Evolutionary conservation across 2,329 filamentous ascomycete genomes (phyloP).

Genomic region (Chalaropsis ovoidea): DNA sequence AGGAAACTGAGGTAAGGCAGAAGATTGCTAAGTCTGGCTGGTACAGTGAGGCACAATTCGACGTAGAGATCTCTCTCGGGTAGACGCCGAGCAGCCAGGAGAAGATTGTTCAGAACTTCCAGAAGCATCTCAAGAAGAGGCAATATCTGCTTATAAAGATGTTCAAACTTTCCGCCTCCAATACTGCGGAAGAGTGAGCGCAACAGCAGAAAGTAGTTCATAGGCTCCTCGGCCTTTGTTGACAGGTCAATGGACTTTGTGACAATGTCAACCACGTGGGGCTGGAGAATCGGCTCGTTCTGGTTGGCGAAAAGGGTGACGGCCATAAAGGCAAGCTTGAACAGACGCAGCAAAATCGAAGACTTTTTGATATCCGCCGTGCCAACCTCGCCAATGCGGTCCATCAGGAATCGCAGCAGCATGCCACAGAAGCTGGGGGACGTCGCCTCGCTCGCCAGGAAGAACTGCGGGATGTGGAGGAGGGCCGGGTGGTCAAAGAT

Average conservation of each 20-base stretch:
- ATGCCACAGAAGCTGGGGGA: slow-evolving; percentile 97
- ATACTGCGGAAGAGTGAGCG: slow-evolving; percentile 92
- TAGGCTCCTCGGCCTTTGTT: slow-evolving; percentile 89
- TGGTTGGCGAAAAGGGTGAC: slow-evolving; percentile 90
- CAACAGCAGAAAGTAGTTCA: slow-evolving; percentile 95
- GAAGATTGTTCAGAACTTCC: slow-evolving; percentile 89
- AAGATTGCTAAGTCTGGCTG: slow-evolving; percentile 84
- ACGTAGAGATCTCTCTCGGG: slow-evolving; percentile 92
- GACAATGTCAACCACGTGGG: slow-evolving; percentile 93
- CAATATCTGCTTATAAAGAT: slow-evolving; percentile 95
- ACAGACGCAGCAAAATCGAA: slow-evolving; percentile 82
- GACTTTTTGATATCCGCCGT: slow-evolving; percentile 86
- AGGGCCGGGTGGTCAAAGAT: slow-evolving; percentile 94
- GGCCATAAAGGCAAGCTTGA: slow-evolving; percentile 98
- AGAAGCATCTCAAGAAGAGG: slow-evolving; percentile 94
- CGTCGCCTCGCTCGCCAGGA: slow-evolving; percentile 95
- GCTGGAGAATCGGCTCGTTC: slow-evolving; percentile 90
- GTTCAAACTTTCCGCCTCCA: slow-evolving; percentile 91
- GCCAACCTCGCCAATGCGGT: slow-evolving; percentile 87
- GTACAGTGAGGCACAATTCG: slow-evolving; percentile 90
- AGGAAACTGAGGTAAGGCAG: slow-evolving; percentile 90
- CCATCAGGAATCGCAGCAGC: slow-evolving; percentile 95
- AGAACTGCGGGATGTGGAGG: slow-evolving; percentile 92
- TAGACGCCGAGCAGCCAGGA: slow-evolving; percentile 82
- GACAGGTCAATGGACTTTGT: slow-evolving; percentile 95